Evolutionary conservation across 1,139 yeast species (phyloP), one percentile per base, ranked within the genome.

Genomic region (Zygosaccharomyces pseudobailii): DNA sequence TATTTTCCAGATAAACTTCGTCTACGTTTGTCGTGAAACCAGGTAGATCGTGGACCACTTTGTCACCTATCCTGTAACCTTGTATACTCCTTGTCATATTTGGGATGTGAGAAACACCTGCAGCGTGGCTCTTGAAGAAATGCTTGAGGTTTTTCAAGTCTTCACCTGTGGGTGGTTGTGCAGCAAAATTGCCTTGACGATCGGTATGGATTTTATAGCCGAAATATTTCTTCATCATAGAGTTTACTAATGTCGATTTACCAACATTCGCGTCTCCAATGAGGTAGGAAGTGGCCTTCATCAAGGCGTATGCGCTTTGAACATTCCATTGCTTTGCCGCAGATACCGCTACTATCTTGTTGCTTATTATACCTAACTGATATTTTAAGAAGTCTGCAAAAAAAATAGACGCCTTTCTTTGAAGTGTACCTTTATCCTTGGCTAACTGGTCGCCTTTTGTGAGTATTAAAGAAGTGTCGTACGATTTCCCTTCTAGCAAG

Each of bases 261-360:
- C 97, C 97, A 13, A 80, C 73, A 59, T 87, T 87, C 7, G 87
- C 80, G 53, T 75, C 75, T 1, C 97, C 96, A 9, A 87, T 70
- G 31, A 88, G 64, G 59, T 79, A 84, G 24, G 80, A 73, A 6
- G 68, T 59, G 0, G 78, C 73, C 23, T 52, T 55, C 36, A 79
- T 61, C 8, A 62, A 55, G 2, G 65, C 47, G 25, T 60, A 59
- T 21, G 78, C 55, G 1, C 61, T 58, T 5, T 67, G 65, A 4
- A 77, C 57, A 40, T 78, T 75, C 90, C 89, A 83, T 32, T 71
- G 70, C 31, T 67, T 69, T 17, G 67, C 62, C 0, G 81, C 78
- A 41, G 85, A 79, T 1, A 74, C 72, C 2, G 76, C 64, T 40
- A 74, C 67, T 0, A 81, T 77, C 36, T 80, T 74, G 6, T 69